A percentile compares a stretch with the other conserved stretches of the same genome.
phyloP scores from a whole-genome alignment of 2,329 filamentous ascomycete species.

The Paracorniculantispora psalliotae region DNA sequence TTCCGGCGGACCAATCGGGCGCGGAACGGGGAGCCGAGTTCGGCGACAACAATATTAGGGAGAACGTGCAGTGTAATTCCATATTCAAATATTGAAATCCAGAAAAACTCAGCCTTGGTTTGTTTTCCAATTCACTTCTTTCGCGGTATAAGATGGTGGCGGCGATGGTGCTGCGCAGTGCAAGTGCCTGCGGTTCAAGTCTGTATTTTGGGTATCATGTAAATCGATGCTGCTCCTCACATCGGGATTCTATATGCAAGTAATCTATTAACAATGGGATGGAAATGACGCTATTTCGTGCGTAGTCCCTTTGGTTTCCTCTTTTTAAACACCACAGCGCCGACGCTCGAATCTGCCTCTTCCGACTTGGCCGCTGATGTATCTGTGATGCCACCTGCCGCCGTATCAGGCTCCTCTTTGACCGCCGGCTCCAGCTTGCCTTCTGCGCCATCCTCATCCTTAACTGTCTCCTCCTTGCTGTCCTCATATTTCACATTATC shows the following conservation, averaged over 20 bases:
- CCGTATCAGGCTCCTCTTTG: conserved; percentile 35
- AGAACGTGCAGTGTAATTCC: too few species aligned
- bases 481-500: conserved; percentile 9
- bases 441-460: conserved; percentile 15
- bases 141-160: too few species aligned
- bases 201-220: too few species aligned
- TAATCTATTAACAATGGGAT: neutral
- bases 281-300: neutral
- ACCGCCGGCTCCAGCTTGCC: conserved; percentile 25
- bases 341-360: conserved; percentile 29
- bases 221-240: neutral
- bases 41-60: neutral
- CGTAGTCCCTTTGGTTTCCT: conserved; percentile 64
- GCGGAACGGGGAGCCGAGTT: neutral
- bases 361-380: conserved; percentile 38
- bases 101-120: too few species aligned
- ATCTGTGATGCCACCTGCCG: conserved; percentile 14
- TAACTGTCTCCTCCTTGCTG: conserved; percentile 26
- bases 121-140: too few species aligned
- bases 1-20: neutral
- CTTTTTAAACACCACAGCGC: conserved; percentile 70
- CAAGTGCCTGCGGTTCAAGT: too few species aligned
- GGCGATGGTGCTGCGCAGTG: too few species aligned
- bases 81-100: too few species aligned
- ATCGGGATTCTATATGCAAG: neutral